Base-by-base conservation (phyloP, 106 monocot species). In the Dendrobium nobile region DNA sequence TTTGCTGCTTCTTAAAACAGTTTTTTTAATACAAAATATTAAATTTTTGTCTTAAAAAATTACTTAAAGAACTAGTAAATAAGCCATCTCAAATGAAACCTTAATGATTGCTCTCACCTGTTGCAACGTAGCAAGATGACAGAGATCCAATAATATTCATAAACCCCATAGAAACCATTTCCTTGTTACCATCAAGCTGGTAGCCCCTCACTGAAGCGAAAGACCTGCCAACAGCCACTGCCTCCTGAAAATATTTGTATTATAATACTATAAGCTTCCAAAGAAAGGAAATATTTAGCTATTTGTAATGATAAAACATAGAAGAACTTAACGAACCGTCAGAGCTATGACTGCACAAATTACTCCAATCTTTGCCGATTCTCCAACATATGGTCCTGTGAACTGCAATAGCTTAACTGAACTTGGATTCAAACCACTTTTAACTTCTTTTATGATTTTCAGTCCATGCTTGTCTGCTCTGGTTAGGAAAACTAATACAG, bases 131-230 rank as follows among this genome's bases (percentile, higher is more conserved):
- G 28, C 96, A 96, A 41, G 96, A 96, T 7, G 96, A 90, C 41
- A 96, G 22, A 59, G 96, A 96, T 77, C 96, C 96, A 47, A 85
- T 87, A 72, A 93, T 77, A 47, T 96, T 96, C 91, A 91, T 93
- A 79, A 80, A 84, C 1, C 96, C 96, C 88, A 96, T 96, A 6
- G 96, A 91, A 26, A 93, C 16, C 96, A 96, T 96, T 80, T 96
- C 96, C 79, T 93, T 91, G 78, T 93, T 93, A 18, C 93, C 95
- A 82, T 96, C 93, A 19, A 96, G 77, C 79, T 89, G 86, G 73
- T 96, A 96, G 6, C 96, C 88, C 82, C 82, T 90, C 5, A 92
- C 70, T 2, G 91, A 82, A 24, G 96, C 93, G 72, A 96, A 93
- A 31, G 96, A 93, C 85, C 90, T 78, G 16, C 93, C 93, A 59